Evolutionary conservation across 352 stramenopile genomes (phyloP).

Genomic region (Phytophthora fragariae): DNA sequence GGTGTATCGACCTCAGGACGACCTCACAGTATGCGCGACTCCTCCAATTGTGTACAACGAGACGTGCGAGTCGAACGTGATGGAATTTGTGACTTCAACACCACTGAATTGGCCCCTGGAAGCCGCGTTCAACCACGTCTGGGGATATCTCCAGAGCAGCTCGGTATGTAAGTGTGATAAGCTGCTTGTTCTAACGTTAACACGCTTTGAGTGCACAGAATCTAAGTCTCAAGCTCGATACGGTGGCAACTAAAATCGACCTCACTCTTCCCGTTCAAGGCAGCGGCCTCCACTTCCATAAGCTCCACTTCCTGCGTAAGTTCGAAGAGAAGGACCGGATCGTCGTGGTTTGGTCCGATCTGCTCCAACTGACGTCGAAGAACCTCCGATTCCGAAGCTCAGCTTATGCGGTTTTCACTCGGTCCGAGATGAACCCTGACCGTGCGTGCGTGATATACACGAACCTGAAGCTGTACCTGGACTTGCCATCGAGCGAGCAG

Average conservation of each 20-base stretch:
- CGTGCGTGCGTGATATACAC: conserved; percentile 20
- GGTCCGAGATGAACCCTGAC: conserved; percentile 2
- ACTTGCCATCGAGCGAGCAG: not conserved
- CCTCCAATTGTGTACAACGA: conserved; percentile 21
- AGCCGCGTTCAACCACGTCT: conserved; percentile 16
- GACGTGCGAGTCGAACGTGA: conserved; percentile 12
- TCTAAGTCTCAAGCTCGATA: conserved; percentile 19
- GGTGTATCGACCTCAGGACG: conserved; percentile 11
- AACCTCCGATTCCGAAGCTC: conserved; percentile 13
- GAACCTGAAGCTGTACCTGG: conserved; percentile 21
- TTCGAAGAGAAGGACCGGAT: conserved; percentile 20
- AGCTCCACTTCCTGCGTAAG: conserved; percentile 28
- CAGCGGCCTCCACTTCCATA: conserved; percentile 9
- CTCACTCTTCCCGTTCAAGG: not conserved
- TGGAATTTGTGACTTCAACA: conserved; percentile 29
- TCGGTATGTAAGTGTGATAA: conserved; percentile 11
- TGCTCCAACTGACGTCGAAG: conserved; percentile 22
- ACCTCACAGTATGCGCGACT: not conserved
- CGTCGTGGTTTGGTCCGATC: conserved; percentile 25
- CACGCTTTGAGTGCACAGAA: not conserved
- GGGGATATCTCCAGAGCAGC: conserved; percentile 25
- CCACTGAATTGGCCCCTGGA: conserved; percentile 22
- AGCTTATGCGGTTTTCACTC: conserved; percentile 20
- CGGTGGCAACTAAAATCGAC: conserved; percentile 1
- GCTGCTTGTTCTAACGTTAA: not conserved